phyloP scores from a whole-genome alignment of 805 yeast genomes.

The Lachancea cidri region DNA sequence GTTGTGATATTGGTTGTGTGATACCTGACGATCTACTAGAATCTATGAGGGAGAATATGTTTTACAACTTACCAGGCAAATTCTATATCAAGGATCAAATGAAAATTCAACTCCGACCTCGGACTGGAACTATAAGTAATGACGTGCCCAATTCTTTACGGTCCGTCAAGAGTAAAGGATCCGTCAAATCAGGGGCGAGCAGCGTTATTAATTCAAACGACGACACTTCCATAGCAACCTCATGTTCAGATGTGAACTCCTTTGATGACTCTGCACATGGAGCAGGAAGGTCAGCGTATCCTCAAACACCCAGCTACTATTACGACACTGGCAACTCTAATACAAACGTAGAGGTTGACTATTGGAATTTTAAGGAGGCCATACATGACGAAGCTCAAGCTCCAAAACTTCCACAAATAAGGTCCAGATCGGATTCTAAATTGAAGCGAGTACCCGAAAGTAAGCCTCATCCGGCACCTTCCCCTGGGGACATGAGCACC shows the following conservation, averaged over 20 bases:
- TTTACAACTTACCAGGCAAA: slow-evolving; percentile 29
- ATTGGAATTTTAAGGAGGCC: slow-evolving; percentile 28
- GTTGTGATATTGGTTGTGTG: slow-evolving; percentile 51
- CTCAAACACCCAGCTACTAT: slow-evolving; percentile 32
- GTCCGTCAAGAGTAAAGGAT: slow-evolving; percentile 24
- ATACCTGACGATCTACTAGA: slow-evolving; percentile 46
- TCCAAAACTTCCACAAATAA: slow-evolving; percentile 10
- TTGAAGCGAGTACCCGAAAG: slow-evolving; percentile 1
- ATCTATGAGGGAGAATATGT: slow-evolving; percentile 32
- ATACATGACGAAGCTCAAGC: slow-evolving; percentile 13
- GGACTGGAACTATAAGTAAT: slow-evolving; percentile 12
- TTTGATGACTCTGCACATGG: slow-evolving; percentile 25
- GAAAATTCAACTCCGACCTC: slow-evolving; percentile 17
- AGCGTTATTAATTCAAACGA: slow-evolving; percentile 23
- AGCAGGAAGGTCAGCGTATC: slow-evolving; percentile 25
- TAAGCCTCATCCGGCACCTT: slow-evolving; percentile 5
- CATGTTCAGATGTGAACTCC: slow-evolving; percentile 29
- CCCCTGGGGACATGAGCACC: slow-evolving; percentile 34
- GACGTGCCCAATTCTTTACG: slow-evolving; percentile 15
- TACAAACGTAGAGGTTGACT: slow-evolving; percentile 18
- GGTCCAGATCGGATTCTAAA: slow-evolving; percentile 11
- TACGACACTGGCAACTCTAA: slow-evolving; percentile 18
- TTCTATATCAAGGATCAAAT: slow-evolving; percentile 26
- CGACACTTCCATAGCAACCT: slow-evolving; percentile 24
- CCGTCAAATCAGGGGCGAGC: slow-evolving; percentile 25